These are phyloP conservation scores for Pichia sp. DNA, from an alignment of 1,139 yeast genomes.

Conservation along the genomic window DNA sequence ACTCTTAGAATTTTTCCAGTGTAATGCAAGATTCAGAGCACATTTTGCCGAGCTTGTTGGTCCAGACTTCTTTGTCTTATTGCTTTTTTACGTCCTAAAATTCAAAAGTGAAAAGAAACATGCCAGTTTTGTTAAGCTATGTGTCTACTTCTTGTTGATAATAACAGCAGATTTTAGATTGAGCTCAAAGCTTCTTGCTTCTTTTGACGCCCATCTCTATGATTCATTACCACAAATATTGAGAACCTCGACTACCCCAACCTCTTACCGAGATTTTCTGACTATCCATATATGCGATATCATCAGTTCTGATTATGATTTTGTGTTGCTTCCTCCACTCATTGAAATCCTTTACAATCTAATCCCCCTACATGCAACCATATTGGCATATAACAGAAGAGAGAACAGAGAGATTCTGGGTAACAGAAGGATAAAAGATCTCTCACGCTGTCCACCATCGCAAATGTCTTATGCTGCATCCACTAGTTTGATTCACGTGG, in stretches of 20 bases:
- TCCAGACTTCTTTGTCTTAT: constrained; percentile 49
- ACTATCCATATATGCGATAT: constrained; percentile 48
- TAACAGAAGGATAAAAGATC: constrained; percentile 26
- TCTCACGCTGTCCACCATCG: constrained; percentile 37
- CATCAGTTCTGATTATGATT: constrained; percentile 34
- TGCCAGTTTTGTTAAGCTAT: constrained; percentile 51
- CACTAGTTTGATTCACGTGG: constrained; percentile 50
- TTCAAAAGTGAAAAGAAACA: constrained; percentile 41
- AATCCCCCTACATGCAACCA: constrained; percentile 40
- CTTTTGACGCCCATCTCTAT: constrained; percentile 40
- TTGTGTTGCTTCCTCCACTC: constrained; percentile 41
- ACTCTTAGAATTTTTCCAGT: constrained; percentile 73
- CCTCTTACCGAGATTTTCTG: constrained; percentile 59
- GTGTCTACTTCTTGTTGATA: constrained; percentile 57
- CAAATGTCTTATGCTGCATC: constrained; percentile 57
- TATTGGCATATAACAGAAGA: constrained; percentile 8
- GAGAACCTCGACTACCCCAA: constrained; percentile 35
- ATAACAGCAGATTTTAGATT: constrained; percentile 50
- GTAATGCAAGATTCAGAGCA: constrained; percentile 53
- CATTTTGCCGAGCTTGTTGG: constrained; percentile 45
- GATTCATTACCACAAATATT: constrained; percentile 47
- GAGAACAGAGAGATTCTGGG: constrained; percentile 10
- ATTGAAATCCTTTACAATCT: constrained; percentile 59
- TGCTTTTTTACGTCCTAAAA: constrained; percentile 55
- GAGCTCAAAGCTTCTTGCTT: constrained; percentile 39